Percentiles rank a stretch among this genome's conserved stretches.
Conservation (phyloP, 306 rosid genomes). For the Coriaria nepalensis region DNA sequence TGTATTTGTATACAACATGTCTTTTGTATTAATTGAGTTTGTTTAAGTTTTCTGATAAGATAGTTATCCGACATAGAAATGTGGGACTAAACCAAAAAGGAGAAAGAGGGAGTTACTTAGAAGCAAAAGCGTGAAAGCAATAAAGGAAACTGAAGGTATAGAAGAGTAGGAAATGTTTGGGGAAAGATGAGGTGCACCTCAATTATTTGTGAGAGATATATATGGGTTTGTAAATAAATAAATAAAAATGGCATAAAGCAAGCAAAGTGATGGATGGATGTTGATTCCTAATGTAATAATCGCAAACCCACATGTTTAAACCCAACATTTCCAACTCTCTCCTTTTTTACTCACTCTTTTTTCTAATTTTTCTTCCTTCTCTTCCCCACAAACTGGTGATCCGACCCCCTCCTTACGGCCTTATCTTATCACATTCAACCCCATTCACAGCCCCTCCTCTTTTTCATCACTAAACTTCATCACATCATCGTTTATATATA, state of each 20-base stretch:
- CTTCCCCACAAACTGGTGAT: slow-evolving; percentile 50
- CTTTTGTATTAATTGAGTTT: too few species aligned
- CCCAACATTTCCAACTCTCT: slow-evolving; percentile 37
- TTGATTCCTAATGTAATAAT: slow-evolving; percentile 50
- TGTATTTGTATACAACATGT: too few species aligned
- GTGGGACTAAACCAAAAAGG: slow-evolving; percentile 11
- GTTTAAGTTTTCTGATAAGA: slow-evolving; percentile 20
- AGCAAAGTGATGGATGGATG: slow-evolving; percentile 19
- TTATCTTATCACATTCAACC: slow-evolving; percentile 54
- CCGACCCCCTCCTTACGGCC: slow-evolving; percentile 27
- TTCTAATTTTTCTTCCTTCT: background rate
- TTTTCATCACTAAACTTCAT: slow-evolving; percentile 45
- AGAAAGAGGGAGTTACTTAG: slow-evolving; percentile 22
- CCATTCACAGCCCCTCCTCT: background rate
- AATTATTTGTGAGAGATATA: slow-evolving; percentile 43
- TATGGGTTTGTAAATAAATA: slow-evolving; percentile 13
- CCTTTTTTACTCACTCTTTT: slow-evolving; percentile 4
- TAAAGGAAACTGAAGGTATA: background rate
- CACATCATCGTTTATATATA: slow-evolving; percentile 60
- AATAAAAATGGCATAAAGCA: slow-evolving; percentile 61
- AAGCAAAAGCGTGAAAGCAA: slow-evolving; percentile 18
- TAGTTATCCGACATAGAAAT: slow-evolving; percentile 34
- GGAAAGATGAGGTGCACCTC: slow-evolving; percentile 61
- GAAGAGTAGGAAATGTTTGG: slow-evolving; percentile 15
- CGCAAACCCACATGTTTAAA: slow-evolving; percentile 64